A percentile compares a stretch with the other conserved stretches of the same genome.
phyloP scores from a whole-genome alignment of 495 filamentous ascomycete genomes.

The Pyrenopolyporus hunteri region DNA sequence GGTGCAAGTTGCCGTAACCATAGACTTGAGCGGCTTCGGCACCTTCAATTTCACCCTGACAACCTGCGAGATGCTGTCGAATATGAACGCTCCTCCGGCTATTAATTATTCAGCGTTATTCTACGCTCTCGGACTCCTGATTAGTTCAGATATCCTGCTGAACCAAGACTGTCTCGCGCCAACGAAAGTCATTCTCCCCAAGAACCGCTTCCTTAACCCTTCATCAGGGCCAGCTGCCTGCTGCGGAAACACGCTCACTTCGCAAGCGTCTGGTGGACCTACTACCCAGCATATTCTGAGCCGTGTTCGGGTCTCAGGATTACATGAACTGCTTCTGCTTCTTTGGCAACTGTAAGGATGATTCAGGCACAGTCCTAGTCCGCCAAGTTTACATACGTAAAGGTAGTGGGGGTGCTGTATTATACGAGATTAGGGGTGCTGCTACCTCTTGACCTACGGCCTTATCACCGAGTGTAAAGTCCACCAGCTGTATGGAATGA shows the following conservation, averaged over 20 bases:
- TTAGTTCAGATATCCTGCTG: constrained; percentile 89
- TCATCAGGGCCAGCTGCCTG: constrained; percentile 60
- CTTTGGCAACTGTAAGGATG: constrained; percentile 65
- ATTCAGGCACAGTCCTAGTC: constrained; percentile 74
- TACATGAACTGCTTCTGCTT: constrained; percentile 77
- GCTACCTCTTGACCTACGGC: constrained; percentile 74
- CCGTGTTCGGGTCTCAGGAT: constrained; percentile 87
- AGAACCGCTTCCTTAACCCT: constrained; percentile 71
- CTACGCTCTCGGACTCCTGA: constrained; percentile 90
- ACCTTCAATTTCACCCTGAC: constrained; percentile 69
- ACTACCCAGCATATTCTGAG: constrained; percentile 85
- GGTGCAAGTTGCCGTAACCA: constrained; percentile 29
- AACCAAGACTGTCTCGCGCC: constrained; percentile 97
- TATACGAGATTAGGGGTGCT: constrained; percentile 90
- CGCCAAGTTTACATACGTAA: constrained; percentile 78
- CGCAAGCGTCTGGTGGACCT: constrained; percentile 91
- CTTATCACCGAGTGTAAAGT: constrained; percentile 84
- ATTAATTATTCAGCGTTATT: constrained; percentile 96
- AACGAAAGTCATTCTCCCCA: constrained; percentile 82
- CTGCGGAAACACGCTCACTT: constrained; percentile 90
- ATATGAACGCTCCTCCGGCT: constrained; percentile 93
- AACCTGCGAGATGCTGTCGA: constrained; percentile 89
- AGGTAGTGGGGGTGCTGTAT: constrained; percentile 85
- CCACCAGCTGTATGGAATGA: constrained; percentile 85
- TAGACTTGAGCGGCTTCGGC: constrained; percentile 29